Conservation (phyloP, 306 rosid genomes). For the Dalbergia cultrata region DNA sequence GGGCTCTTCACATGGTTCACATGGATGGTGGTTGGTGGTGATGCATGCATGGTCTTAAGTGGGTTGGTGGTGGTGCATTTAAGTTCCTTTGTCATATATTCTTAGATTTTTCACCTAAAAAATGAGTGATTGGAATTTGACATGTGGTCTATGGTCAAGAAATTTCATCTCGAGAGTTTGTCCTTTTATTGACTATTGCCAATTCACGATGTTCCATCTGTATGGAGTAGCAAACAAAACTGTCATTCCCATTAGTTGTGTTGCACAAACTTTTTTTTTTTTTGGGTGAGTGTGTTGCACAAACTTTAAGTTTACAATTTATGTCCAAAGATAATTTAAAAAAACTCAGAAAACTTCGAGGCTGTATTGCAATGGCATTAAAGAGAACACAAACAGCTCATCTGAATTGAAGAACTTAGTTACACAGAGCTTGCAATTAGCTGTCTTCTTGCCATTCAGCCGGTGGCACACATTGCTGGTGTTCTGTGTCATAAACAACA, state of each 20-base stretch:
- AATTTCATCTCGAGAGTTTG: background rate
- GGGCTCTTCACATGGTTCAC: too few species aligned
- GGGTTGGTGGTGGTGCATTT: too few species aligned
- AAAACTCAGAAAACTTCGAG: background rate
- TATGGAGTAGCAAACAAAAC: background rate
- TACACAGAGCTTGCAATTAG: slow-evolving; percentile 14
- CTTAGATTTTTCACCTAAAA: background rate
- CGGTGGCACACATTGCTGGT: background rate
- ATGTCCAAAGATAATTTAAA: background rate
- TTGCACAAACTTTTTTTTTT: background rate
- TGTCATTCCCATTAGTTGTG: slow-evolving; percentile 11
- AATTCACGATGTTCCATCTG: slow-evolving; percentile 9
- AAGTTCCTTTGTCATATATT: too few species aligned
- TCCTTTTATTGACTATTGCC: slow-evolving; percentile 19
- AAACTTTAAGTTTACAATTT: background rate
- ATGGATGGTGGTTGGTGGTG: too few species aligned
- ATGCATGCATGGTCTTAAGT: too few species aligned
- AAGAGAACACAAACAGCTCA: background rate
- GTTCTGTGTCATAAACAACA: background rate
- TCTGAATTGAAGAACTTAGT: slow-evolving; percentile 1
- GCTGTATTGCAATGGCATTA: background rate
- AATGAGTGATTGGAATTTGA: background rate
- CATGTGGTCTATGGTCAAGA: background rate
- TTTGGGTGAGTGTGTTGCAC: too few species aligned
- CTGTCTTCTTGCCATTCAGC: slow-evolving; percentile 19